phyloP scores from a whole-genome alignment of 2,329 filamentous ascomycete species.

The Cladosporium sp. region DNA sequence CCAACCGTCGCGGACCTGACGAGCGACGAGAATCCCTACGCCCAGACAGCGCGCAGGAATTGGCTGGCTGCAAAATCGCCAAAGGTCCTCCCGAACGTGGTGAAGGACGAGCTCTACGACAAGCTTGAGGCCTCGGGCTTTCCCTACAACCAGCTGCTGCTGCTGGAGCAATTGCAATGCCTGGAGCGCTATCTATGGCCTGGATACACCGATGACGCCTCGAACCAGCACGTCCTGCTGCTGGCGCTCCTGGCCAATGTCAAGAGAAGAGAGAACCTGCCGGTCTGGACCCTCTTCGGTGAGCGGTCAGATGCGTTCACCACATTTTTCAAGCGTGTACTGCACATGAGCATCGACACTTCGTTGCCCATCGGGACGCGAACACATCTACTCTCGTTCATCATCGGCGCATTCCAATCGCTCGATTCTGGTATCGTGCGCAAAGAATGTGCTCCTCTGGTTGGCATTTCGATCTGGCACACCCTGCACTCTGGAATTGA shows the following conservation, averaged over 20 bases:
- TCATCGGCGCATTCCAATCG: constrained; percentile 89
- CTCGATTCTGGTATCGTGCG: constrained; percentile 82
- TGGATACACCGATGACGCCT: constrained; percentile 70
- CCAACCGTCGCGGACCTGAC: constrained; percentile 64
- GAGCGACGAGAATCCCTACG: constrained; percentile 55
- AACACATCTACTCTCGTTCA: constrained; percentile 78
- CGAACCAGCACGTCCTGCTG: constrained; percentile 85
- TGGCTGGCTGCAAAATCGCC: constrained; percentile 67
- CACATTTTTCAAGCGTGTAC: constrained; percentile 76
- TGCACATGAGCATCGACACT: constrained; percentile 68
- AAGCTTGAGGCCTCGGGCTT: constrained; percentile 76
- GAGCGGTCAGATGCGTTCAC: constrained; percentile 78
- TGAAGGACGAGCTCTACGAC: constrained; percentile 88
- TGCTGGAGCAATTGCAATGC: constrained; percentile 83
- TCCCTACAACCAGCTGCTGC: constrained; percentile 66
- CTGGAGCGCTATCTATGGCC: constrained; percentile 95
- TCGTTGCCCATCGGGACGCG: constrained; percentile 46
- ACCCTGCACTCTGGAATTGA: constrained; percentile 74
- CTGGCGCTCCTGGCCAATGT: constrained; percentile 80
- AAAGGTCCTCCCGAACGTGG: constrained; percentile 70
- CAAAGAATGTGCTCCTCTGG: constrained; percentile 92
- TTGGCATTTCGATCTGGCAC: constrained; percentile 94
- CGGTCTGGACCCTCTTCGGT: constrained; percentile 80
- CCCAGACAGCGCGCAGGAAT: constrained; percentile 69
- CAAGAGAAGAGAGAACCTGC: constrained; percentile 78